Base-by-base conservation (phyloP, 768 basidiomycete genomes). In the Boletus sp. region DNA sequence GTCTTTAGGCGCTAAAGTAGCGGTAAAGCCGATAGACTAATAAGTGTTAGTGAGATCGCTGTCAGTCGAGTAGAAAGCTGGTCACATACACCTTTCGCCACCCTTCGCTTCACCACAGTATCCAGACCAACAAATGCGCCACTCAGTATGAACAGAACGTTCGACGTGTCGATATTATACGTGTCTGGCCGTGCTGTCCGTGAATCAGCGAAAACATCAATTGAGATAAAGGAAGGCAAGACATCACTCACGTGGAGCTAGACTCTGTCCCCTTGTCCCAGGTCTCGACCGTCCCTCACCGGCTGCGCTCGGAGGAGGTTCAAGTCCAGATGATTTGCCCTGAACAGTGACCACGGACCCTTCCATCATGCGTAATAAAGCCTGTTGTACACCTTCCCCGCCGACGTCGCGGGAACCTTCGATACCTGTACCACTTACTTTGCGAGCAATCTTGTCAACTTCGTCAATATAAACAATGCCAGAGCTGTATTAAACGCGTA, bases 381-480 rank as follows among this genome's bases (percentile, higher is more conserved):
- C 87, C 72, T 98, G 94, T 66, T 98, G 95, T 6, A 98, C 95
- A 35, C 95, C 95, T 78, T 97, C 94, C 10, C 95, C 95, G 24
- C 92, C 89, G 1, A 98, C 94, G 69, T 98, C 95, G 62, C 90
- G 81, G 6, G 87, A 83, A 4, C 86, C 84, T 61, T 91, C 90
- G 30, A 78, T 76, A 5, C 88, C 87, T 24, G 75, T 73, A 44
- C 80, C 73, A 39, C 66, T 64, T 14, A 69, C 61, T 64, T 83
- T 88, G 48, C 84, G 81, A 14, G 93, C 89, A 56, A 97, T 86
- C 75, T 98, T 98, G 76, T 98, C 96, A 2, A 94, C 78, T 75
- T 98, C 96, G 66, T 98, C 96, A 47, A 98, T 94, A 68, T 96
- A 96, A 33, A 98, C 87, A 58, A 98, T 97, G 7, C 95, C 95